A percentile compares a stretch with the other conserved stretches of the same genome.
These are phyloP conservation scores for Penicillium atrosanguineum DNA, from an alignment of 495 filamentous ascomycete species.

Conservation along the genomic window DNA sequence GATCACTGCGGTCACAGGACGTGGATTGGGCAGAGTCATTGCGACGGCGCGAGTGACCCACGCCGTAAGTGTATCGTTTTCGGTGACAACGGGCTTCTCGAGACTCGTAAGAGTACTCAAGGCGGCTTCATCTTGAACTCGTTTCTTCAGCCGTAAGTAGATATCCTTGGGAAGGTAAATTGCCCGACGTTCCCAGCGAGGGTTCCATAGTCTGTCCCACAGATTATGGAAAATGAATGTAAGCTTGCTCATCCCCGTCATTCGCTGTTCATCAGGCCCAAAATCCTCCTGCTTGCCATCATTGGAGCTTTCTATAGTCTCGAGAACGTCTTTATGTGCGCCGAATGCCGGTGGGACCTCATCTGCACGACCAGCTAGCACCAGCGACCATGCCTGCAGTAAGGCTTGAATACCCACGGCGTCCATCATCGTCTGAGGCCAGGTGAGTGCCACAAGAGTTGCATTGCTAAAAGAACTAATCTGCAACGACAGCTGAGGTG, in stretches of 20 bases:
- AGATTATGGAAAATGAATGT: slow-evolving; percentile 8
- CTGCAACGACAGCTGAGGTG: too few species aligned
- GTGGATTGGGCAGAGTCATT: slow-evolving; percentile 3
- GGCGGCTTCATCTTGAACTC: slow-evolving; percentile 1
- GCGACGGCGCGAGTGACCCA: slow-evolving; percentile 11
- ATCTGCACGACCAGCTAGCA: too few species aligned
- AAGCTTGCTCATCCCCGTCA: slow-evolving; percentile 2
- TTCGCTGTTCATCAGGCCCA: slow-evolving; percentile 5
- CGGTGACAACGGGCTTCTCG: slow-evolving; percentile 11
- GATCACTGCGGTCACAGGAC: slow-evolving; percentile 13
- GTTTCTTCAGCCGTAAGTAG: not conserved
- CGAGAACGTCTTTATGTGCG: too few species aligned
- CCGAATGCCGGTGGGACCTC: too few species aligned
- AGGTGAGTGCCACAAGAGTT: too few species aligned
- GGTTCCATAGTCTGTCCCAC: slow-evolving; percentile 15
- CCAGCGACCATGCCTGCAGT: too few species aligned
- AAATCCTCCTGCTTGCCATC: not conserved
- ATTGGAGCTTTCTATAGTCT: too few species aligned
- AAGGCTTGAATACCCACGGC: too few species aligned
- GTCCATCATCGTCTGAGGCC: too few species aligned
- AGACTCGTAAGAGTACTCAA: not conserved
- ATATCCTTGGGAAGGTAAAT: slow-evolving; percentile 9
- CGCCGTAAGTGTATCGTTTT: slow-evolving; percentile 14
- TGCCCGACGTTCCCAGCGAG: slow-evolving; percentile 2
- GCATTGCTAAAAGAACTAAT: too few species aligned